phyloP scores from a whole-genome alignment of 441 rosid genomes.

The Arabidopsis lyrata region DNA sequence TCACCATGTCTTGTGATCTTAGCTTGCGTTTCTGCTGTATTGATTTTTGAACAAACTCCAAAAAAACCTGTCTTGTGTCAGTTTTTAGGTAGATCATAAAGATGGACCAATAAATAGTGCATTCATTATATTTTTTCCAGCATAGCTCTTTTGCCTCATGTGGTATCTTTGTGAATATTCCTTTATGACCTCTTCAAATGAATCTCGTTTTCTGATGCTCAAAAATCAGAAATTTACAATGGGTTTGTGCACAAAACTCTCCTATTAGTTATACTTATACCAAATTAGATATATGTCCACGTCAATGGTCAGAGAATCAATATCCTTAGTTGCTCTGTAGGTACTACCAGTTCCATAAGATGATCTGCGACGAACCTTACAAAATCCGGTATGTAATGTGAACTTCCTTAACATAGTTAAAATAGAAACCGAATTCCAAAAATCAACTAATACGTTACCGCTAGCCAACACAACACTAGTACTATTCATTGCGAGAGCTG shows the following conservation, averaged over 20 bases:
- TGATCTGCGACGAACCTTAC: background rate
- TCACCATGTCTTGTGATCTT: constrained; percentile 21
- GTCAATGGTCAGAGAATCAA: background rate
- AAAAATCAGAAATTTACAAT: background rate
- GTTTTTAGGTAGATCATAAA: background rate
- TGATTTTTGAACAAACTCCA: constrained; percentile 6
- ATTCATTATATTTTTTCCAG: constrained; percentile 2
- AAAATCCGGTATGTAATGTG: background rate
- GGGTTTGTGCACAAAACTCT: background rate
- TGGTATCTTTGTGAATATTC: background rate
- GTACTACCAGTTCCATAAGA: background rate
- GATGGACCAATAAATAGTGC: constrained; percentile 10
- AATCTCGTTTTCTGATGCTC: background rate
- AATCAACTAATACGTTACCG: background rate
- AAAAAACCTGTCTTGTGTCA: constrained; percentile 1
- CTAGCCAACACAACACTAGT: background rate
- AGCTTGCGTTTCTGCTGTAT: constrained; percentile 11
- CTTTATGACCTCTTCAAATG: background rate
- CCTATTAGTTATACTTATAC: background rate
- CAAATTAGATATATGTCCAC: background rate
- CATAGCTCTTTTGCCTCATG: background rate
- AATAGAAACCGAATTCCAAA: background rate
- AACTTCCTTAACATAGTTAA: background rate
- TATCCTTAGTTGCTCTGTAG: background rate
- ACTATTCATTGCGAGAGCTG: background rate